A percentile compares a stretch with the other conserved stretches of the same genome.
Conservation (phyloP, 495 filamentous ascomycete genomes). For the Penicillium coprophilum region DNA sequence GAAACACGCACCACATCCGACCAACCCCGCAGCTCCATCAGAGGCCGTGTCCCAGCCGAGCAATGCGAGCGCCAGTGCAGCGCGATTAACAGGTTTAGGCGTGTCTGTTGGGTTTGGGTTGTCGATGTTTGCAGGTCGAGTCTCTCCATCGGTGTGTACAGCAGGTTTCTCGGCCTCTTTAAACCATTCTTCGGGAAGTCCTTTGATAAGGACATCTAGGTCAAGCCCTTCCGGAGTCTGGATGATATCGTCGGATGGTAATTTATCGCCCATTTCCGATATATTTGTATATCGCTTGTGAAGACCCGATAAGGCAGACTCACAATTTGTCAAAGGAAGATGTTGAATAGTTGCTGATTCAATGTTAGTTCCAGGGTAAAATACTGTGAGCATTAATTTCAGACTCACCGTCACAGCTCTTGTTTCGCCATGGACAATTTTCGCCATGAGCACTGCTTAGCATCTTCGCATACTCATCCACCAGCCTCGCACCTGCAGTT, state of each 20-base stretch:
- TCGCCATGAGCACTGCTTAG: conserved; percentile 77
- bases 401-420: conserved; percentile 74
- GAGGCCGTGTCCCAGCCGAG: conserved; percentile 80
- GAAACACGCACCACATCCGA: conserved; percentile 80
- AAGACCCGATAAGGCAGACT: conserved; percentile 54
- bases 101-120: conserved; percentile 14
- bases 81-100: conserved; percentile 50
- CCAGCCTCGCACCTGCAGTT: conserved; percentile 53
- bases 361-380: conserved; percentile 13
- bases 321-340: conserved; percentile 57
- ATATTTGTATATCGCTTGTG: conserved; percentile 61
- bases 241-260: conserved; percentile 49
- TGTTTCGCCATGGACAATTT: conserved; percentile 81
- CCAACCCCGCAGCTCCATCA: conserved; percentile 65
- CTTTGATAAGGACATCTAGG: conserved; percentile 33
- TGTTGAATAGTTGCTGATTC: conserved; percentile 52
- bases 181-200: conserved; percentile 35
- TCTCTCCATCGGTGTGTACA: conserved; percentile 12
- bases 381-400: not conserved
- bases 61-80: conserved; percentile 72
- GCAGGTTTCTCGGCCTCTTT: conserved; percentile 20
- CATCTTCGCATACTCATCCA: conserved; percentile 71
- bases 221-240: conserved; percentile 45
- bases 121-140: not conserved
- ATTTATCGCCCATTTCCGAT: conserved; percentile 47